Base-by-base conservation (phyloP, 257 asterid species). In the Solanum microdontum region DNA sequence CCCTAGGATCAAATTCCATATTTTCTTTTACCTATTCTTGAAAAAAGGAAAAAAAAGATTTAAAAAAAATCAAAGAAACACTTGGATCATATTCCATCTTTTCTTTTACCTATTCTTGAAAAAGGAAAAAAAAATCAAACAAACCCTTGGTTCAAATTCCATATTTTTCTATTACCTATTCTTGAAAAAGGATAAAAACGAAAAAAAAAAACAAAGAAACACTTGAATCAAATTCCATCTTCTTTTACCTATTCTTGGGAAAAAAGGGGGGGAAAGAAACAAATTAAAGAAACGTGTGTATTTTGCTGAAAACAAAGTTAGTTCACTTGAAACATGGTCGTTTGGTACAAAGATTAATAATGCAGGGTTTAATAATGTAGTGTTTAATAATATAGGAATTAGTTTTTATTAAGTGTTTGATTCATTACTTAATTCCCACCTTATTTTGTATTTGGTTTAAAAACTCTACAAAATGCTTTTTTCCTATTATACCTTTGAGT, bases 231-330 rank as follows among this genome's bases (percentile, higher is more conserved):
- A 11, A 79, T n/a, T 62, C 30, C 83, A 28, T 55, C 39, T 77
- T 48, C 73, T 24, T 88, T 72, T 14, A 77, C 21, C 72, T 77
- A 88, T 33, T 88, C 36, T 68, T 68, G 28, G 13, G 1, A 26
- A 68, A 43, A 40, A 11, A 40, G 48, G 48, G 48, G 45, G 8
- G 60, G 2, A 28, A 55, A 19, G 30, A 28, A 74, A 10, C 36
- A 48, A 55, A 40, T 40, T 64, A 24, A 86, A 84, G 76, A 75
- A 88, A 84, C 88, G 73, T 84, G 90, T 68, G 60, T 40, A 75
- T 87, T 89, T 91, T 87, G 66, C 91, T 89, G 88, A 90, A 91
- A 92, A 90, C 32, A 87, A 88, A 86, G 91, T 76, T 45, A 66
- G 87, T 87, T 86, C 74, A 55, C 88, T 86, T 73, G 83, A 86